Base-by-base conservation (phyloP, 2,329 filamentous ascomycete species). In the Ceratocystis destructans region DNA sequence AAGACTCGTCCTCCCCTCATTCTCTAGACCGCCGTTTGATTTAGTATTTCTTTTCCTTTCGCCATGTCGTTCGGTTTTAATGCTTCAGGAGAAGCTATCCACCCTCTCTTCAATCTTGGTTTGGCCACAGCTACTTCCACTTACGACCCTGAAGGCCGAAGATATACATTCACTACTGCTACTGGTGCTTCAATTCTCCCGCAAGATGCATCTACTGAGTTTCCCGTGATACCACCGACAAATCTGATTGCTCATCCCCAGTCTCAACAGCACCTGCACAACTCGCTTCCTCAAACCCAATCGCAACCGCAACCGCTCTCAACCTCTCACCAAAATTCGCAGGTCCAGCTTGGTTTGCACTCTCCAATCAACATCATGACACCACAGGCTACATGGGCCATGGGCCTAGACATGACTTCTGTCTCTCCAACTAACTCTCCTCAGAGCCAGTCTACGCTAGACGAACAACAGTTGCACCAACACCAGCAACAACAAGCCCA, bases 381-480 rank as follows among this genome's bases (percentile, higher is more conserved):
- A 69, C 73, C 78, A 68, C 73, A 73, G 55, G 72, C 77, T 69
- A 73, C 78, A 71, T 82, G 82, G 81, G 72, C 78, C 65, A 75
- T 84, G 71, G 77, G 80, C 66, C 75, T 83, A 70, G 82, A 83
- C 70, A 80, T 83, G 78, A 73, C 76, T 65, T 73, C 72, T 71
- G 74, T 76, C 66, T 73, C 73, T 70, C 77, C 77, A 66, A 76
- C 77, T 69, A 75, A 78, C 68, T 77, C 77, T 67, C 80, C 82
- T 53, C 74, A 74, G 68, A 82, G 55, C 5, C 55, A 59, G 55
- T 79, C 81, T 71, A 79, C 80, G 70, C 63, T 63, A n/a, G 67
- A 68, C 22, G 64, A 66, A 41, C 64, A 66, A 17, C 41, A 61
- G 20, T 31, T 61, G 17, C 64, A 69, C 25, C 68, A 68, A 5